A percentile compares a stretch with the other conserved stretches of the same genome.
Conservation (phyloP, 2,329 filamentous ascomycete species). For the Fusarium nematophilum region DNA sequence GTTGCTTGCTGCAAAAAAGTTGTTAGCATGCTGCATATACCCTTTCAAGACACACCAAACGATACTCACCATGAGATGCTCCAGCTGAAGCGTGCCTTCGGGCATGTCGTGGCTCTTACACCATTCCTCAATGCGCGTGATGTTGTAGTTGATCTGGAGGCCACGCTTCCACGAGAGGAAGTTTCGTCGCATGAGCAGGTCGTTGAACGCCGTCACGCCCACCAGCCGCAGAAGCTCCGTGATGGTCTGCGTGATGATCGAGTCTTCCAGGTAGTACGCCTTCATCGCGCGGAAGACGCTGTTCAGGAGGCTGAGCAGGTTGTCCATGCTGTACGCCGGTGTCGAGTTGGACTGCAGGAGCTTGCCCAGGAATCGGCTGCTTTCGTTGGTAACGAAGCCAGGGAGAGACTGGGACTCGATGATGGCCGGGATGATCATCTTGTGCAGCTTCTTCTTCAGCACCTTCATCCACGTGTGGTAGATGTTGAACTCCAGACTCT, state of each 20-base stretch:
- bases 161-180: conserved; percentile 99
- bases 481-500: conserved; percentile 99
- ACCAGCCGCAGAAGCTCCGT: conserved; percentile 94
- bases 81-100: conserved; percentile 94
- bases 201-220: conserved; percentile 98
- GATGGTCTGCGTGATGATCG: conserved; percentile 94
- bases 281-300: conserved; percentile 99
- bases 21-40: conserved; percentile 42
- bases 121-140: conserved; percentile 99
- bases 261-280: conserved; percentile 95
- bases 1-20: conserved; percentile 80
- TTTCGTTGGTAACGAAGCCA: conserved; percentile 98
- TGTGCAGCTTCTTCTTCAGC: conserved; percentile 97
- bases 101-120: conserved; percentile 99
- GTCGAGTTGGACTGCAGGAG: conserved; percentile 89
- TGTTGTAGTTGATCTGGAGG: conserved; percentile 99
- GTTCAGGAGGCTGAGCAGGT: conserved; percentile 93
- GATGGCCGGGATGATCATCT: conserved; percentile 99
- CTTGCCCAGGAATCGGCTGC: conserved; percentile 97
- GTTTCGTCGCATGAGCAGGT: conserved; percentile 95
- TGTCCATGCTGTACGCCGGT: conserved; percentile 99
- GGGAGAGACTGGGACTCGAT: conserved; percentile 98
- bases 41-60: background rate
- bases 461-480: conserved; percentile 99
- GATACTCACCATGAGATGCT: conserved; percentile 88